Conservation (phyloP, 192 early-diverging fungal genomes). For the Spinellus fusiger region DNA sequence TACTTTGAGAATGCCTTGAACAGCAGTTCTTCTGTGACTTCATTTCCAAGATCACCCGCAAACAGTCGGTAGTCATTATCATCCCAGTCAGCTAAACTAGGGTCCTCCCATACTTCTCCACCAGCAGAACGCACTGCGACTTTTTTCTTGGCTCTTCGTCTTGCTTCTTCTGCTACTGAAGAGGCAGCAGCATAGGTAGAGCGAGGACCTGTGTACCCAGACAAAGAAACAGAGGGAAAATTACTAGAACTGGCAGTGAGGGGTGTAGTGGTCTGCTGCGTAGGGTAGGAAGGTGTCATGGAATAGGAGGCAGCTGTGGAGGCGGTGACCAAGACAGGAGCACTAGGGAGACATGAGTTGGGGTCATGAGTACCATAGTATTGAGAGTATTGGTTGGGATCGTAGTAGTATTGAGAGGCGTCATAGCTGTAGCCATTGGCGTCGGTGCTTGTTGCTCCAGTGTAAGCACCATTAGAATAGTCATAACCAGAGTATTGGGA, state of each 20-base stretch:
- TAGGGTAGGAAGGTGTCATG: not conserved
- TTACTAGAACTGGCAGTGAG: not conserved
- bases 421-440: not conserved
- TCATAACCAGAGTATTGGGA: not conserved
- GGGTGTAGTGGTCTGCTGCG: not conserved
- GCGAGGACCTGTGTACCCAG: not conserved
- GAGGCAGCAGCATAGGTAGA: not conserved
- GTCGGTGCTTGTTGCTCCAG: not conserved
- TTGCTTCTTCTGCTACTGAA: not conserved
- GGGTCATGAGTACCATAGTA: not conserved
- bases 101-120: slow-evolving; percentile 92
- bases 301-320: not conserved
- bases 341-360: too few relatives aligned
- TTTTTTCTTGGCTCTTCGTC: slow-evolving; percentile 51
- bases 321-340: not conserved
- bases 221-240: not conserved
- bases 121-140: slow-evolving; percentile 76
- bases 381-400: not conserved
- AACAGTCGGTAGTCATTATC: slow-evolving; percentile 89
- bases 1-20: slow-evolving; percentile 82
- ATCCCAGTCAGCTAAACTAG: slow-evolving; percentile 82
- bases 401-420: not conserved
- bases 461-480: not conserved
- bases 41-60: slow-evolving; percentile 91
- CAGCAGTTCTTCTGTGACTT: slow-evolving; percentile 82